A percentile compares a stretch with the other conserved stretches of the same genome.
Conservation (phyloP, 1,139 yeast genomes). For the Zhuliangozyma blackwelliae region DNA sequence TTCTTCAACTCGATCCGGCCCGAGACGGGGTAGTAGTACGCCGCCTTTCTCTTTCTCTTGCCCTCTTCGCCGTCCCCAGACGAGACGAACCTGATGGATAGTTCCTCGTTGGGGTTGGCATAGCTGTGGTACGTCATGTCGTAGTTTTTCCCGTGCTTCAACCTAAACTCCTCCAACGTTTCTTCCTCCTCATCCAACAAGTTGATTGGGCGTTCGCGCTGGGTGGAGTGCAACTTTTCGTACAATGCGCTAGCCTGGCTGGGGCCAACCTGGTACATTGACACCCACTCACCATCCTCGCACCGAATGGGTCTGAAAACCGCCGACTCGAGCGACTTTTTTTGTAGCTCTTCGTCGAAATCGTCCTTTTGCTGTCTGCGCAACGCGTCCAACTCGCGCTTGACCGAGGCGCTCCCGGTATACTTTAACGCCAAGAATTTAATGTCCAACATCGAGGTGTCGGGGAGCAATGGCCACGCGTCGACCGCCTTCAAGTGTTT, state of each 20-base stretch:
- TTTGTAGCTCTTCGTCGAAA: conserved; percentile 38
- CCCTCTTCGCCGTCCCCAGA: conserved; percentile 31
- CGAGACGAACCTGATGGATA: conserved; percentile 35
- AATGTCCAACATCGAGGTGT: conserved; percentile 82
- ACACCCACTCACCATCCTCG: conserved; percentile 78
- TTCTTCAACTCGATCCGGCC: conserved; percentile 81
- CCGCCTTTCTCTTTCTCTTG: conserved; percentile 48
- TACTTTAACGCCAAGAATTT: conserved; percentile 68
- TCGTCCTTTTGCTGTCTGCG: conserved; percentile 34
- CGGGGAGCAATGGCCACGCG: conserved; percentile 83
- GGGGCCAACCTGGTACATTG: conserved; percentile 52
- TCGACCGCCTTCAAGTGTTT: conserved; percentile 69
- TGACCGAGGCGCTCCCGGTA: conserved; percentile 71
- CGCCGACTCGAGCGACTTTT: conserved; percentile 53
- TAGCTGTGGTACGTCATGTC: conserved; percentile 63
- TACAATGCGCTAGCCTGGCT: conserved; percentile 30
- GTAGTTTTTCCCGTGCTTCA: conserved; percentile 70
- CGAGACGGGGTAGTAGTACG: conserved; percentile 71
- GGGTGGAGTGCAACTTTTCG: conserved; percentile 46
- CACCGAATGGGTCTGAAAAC: conserved; percentile 73
- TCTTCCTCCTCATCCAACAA: conserved; percentile 39
- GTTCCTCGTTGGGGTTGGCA: conserved; percentile 42
- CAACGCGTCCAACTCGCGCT: conserved; percentile 31
- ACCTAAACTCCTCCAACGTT: conserved; percentile 40
- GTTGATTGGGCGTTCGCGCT: conserved; percentile 45